Percentiles rank a stretch among this genome's conserved stretches.
Evolutionary conservation across 2,329 filamentous ascomycete species (phyloP).

Genomic region (Sclerotinia sclerotiorum): DNA sequence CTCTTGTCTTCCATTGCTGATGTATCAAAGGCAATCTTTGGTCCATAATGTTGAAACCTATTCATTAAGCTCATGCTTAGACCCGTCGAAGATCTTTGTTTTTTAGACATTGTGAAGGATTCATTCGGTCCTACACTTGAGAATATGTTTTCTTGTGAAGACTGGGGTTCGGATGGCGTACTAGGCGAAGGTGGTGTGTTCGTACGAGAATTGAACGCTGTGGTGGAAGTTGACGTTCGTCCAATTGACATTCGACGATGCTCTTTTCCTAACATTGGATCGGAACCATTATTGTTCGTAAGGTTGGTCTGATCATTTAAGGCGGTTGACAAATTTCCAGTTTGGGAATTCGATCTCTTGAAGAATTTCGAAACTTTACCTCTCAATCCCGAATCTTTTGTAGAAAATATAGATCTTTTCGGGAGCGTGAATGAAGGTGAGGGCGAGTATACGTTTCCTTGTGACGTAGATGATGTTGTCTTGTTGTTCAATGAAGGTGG

Average conservation of each 20-base stretch:
- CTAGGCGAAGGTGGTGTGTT: conserved; percentile 49
- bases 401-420: conserved; percentile 24
- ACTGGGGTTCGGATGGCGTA: conserved; percentile 36
- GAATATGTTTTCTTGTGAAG: conserved; percentile 18
- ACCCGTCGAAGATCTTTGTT: conserved; percentile 47
- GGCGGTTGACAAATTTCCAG: conserved; percentile 13
- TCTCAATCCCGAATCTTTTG: conserved; percentile 26
- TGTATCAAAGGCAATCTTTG: conserved; percentile 29
- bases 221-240: conserved; percentile 32
- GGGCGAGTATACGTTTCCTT: conserved; percentile 1
- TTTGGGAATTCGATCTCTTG: conserved; percentile 29
- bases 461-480: conserved; percentile 5
- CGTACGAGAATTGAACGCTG: conserved; percentile 30
- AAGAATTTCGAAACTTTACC: conserved; percentile 32
- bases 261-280: conserved; percentile 28
- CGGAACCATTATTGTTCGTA: conserved; percentile 28
- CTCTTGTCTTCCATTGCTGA: conserved; percentile 24
- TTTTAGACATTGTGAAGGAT: conserved; percentile 48
- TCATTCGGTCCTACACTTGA: conserved; percentile 17
- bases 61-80: conserved; percentile 31
- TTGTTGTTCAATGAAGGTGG: conserved; percentile 19
- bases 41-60: conserved; percentile 27
- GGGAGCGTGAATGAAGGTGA: conserved; percentile 13
- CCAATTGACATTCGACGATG: conserved; percentile 27
- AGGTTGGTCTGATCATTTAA: conserved; percentile 21